Base-by-base conservation (phyloP, 2,329 filamentous ascomycete genomes). In the Trematosphaeria pertusa region DNA sequence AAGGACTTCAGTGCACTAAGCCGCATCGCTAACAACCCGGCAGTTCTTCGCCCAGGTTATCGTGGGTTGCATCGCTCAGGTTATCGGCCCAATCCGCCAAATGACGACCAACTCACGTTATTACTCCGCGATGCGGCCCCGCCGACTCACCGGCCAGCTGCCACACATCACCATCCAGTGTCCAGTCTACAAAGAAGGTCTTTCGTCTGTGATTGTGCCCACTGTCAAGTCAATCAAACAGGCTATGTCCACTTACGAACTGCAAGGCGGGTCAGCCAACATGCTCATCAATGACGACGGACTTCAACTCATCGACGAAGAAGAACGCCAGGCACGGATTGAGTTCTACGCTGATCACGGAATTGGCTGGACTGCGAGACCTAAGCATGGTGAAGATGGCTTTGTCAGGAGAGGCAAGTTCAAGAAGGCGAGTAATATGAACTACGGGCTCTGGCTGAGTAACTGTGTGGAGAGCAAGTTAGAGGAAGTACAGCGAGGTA, bases 111-210 rank as follows among this genome's bases (percentile, higher is more conserved):
- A 94, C 78, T 91, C 88, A 63, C 88, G 87, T 69, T 93, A 87
- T 75, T 94, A 88, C 74, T 93, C 89, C 0, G 89, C 87, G 1
- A 77, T 80, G 19, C 41, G 60, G 7, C 64, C 67, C 1, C 51
- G 49, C 12, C 57, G 64, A n/a, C 80, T 86, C 7, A 85, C 87
- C 1, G 81, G 81, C 15, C 58, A 37, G 65, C 77, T 92, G 12
- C 88, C 87, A 2, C 88, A 90, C 64, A 79, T 90, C 54, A 79
- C 75, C 3, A 88, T 95, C 32, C 90, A 96, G 65, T 92, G 89
- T 68, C 90, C 90, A 4, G 88, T 95, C 0, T 95, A 94, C 77
- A 94, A 93, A 70, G 90, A 95, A 69, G 89, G 89, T 55, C 79
- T 95, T 2, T 75, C 75, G 26, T 83, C 78, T 51, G 90, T 95